Percentiles rank a stretch among this genome's conserved stretches.
Conservation (phyloP, 495 filamentous ascomycete genomes). For the Glonium stellatum region DNA sequence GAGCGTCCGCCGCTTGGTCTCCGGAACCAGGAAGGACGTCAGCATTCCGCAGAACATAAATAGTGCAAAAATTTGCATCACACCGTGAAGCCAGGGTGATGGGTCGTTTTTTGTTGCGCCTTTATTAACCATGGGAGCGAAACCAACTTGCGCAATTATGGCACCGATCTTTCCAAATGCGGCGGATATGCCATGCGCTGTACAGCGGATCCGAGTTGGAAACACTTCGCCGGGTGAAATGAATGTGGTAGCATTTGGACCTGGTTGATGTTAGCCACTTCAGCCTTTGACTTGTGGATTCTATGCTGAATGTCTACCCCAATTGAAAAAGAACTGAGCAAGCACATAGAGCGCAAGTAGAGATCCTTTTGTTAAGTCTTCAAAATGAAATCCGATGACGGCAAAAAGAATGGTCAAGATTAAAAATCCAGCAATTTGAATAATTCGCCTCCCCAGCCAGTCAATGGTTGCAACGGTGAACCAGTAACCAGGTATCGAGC, state of each 20-base stretch:
- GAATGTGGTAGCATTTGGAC: constrained; percentile 40
- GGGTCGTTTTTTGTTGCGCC: constrained; percentile 22
- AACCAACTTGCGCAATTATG: constrained; percentile 50
- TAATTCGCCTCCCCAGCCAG: constrained; percentile 33
- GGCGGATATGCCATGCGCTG: constrained; percentile 51
- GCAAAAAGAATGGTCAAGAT: constrained; percentile 35
- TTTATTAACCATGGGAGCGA: constrained; percentile 28
- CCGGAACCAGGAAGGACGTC: constrained; percentile 20
- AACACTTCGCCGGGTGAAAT: constrained; percentile 54
- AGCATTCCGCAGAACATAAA: constrained; percentile 26
- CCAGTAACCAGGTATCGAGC: constrained; percentile 38
- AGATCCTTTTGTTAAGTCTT: constrained; percentile 29
- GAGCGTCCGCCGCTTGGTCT: constrained; percentile 17
- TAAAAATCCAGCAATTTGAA: constrained; percentile 33
- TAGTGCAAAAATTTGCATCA: constrained; percentile 28
- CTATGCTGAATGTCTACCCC: constrained; percentile 37
- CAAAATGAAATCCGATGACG: constrained; percentile 31
- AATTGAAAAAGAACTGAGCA: constrained; percentile 87
- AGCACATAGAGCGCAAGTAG: constrained; percentile 72
- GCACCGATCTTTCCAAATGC: constrained; percentile 53
- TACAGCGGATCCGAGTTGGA: constrained; percentile 53
- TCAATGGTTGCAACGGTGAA: constrained; percentile 34
- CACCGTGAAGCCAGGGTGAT: constrained; percentile 25
- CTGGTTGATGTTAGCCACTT: constrained; percentile 17
- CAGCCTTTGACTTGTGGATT: neutral